phyloP scores from a whole-genome alignment of 2,329 filamentous ascomycete species.

The Fusarium papillatum region DNA sequence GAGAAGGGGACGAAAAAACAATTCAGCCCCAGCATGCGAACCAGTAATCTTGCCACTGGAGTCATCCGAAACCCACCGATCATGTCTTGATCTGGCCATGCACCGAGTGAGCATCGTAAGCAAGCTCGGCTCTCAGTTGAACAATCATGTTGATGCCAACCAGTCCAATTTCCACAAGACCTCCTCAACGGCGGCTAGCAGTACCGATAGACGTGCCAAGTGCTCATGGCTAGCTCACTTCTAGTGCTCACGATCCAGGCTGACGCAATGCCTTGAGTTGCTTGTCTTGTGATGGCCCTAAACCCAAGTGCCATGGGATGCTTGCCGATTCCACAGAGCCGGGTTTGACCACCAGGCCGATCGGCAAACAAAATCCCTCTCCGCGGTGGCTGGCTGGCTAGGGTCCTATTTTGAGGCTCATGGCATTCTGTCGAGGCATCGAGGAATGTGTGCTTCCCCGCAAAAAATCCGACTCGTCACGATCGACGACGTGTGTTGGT shows the following conservation, averaged over 20 bases:
- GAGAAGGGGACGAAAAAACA: conserved; percentile 22
- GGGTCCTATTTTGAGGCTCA: conserved; percentile 38
- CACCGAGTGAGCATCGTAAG: conserved; percentile 3
- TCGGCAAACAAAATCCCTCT: conserved; percentile 23
- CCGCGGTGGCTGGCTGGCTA: conserved; percentile 15
- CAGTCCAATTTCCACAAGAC: conserved; percentile 38
- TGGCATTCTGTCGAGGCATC: not conserved
- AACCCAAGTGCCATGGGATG: conserved; percentile 39
- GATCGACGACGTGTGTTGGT: conserved; percentile 17
- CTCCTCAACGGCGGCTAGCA: conserved; percentile 30
- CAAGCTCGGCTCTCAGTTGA: not conserved
- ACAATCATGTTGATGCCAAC: not conserved
- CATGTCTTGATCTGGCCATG: conserved; percentile 2
- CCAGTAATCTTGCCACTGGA: conserved; percentile 34
- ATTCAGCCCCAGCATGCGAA: conserved; percentile 32
- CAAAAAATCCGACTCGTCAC: conserved; percentile 19
- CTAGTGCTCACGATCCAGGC: conserved; percentile 41
- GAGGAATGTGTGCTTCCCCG: conserved; percentile 33
- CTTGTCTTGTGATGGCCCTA: conserved; percentile 41
- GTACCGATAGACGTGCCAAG: conserved; percentile 32
- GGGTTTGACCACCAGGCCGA: conserved; percentile 25
- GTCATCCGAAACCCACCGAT: conserved; percentile 12
- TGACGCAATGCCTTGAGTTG: conserved; percentile 41
- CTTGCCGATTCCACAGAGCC: conserved; percentile 29
- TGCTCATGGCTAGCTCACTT: conserved; percentile 23